Base-by-base conservation (phyloP, 148 eudicot genomes). In the Rhododendron henanense region DNA sequence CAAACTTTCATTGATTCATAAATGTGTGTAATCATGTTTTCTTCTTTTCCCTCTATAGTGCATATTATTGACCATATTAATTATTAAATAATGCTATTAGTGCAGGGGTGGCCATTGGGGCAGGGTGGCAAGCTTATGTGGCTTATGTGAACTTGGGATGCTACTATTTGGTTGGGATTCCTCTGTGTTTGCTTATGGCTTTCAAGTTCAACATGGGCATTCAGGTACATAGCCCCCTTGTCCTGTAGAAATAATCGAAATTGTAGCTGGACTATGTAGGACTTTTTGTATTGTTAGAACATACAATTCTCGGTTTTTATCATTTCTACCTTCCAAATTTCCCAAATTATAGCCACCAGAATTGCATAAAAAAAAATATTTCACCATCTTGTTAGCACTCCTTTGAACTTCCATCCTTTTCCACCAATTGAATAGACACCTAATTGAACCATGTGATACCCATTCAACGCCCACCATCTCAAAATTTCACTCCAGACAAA, bases 81-180 rank as follows among this genome's bases (percentile, higher is more conserved):
- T 4, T 4, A 33, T 73, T 11, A 3, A 73, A 13, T 4, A 33
- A 73, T 81, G 14, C 16, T 81, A 10, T 25, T 81, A 21, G 41
- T 53, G 51, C 81, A 93, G 95, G 95, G 23, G 93, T 93, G 84
- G 95, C 93, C 39, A 86, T 90, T 44, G 93, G 95, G 81, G 95
- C 93, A 78, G 95, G 95, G 47, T 93, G 95, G 95, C 93, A 93
- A 89, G 89, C 90, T 37, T 53, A 85, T 23, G 91, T 91, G 35
- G 93, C 95, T 4, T 93, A 88, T 74, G 92, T 91, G 73, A 93
- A 93, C 84, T 67, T 93, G 3, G 93, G 78, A 25, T 91, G 93
- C 88, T 93, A 90, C 83, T 93, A 93, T 75, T 23, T 91, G 31
- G 73, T 93, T 61, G 93, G 95, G 2, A 14, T 93, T 48, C 95